Conservation (phyloP, 352 stramenopile genomes). For the Pilasporangium apinafurcum region DNA sequence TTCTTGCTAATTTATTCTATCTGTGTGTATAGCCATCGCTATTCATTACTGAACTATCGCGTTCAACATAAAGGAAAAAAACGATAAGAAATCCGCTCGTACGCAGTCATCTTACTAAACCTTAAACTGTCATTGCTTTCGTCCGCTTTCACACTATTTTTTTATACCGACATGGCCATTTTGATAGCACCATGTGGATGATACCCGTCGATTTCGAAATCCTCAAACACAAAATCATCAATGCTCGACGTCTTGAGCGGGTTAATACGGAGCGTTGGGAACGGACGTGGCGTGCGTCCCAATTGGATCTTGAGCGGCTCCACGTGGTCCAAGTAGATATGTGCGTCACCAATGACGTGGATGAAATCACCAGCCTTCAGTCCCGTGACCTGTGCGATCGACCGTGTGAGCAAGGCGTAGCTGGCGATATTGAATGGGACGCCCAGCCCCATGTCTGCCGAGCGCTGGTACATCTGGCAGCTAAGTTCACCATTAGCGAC, state of each 20-base stretch:
- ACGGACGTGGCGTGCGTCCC: constrained; percentile 87
- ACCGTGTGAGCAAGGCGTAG: constrained; percentile 96
- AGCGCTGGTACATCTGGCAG: constrained; percentile 99
- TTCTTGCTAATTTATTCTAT: constrained; percentile 6
- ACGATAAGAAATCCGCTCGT: too few relatives aligned
- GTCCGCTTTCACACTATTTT: not conserved
- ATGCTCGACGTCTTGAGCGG: constrained; percentile 85
- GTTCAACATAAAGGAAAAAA: too few relatives aligned
- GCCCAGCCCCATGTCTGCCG: constrained; percentile 98
- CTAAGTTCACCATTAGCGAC: constrained; percentile 78
- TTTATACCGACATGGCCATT: constrained; percentile 98
- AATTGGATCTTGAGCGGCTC: constrained; percentile 96
- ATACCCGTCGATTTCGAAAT: constrained; percentile 97
- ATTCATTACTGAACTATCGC: not conserved
- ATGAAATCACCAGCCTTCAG: constrained; percentile 96
- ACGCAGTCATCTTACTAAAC: too few relatives aligned
- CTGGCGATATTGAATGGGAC: constrained; percentile 99
- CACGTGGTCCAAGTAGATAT: constrained; percentile 99
- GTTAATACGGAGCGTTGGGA: constrained; percentile 94
- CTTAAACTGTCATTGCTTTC: not conserved
- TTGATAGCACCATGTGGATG: constrained; percentile 96
- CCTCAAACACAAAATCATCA: constrained; percentile 93
- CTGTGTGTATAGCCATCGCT: too few relatives aligned
- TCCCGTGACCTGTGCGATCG: constrained; percentile 94
- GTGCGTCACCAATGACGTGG: constrained; percentile 98